Evolutionary conservation across 192 early-diverging fungal genomes (phyloP), one percentile per base, ranked within the genome.

Genomic region (Geranomyces michiganensis): DNA sequence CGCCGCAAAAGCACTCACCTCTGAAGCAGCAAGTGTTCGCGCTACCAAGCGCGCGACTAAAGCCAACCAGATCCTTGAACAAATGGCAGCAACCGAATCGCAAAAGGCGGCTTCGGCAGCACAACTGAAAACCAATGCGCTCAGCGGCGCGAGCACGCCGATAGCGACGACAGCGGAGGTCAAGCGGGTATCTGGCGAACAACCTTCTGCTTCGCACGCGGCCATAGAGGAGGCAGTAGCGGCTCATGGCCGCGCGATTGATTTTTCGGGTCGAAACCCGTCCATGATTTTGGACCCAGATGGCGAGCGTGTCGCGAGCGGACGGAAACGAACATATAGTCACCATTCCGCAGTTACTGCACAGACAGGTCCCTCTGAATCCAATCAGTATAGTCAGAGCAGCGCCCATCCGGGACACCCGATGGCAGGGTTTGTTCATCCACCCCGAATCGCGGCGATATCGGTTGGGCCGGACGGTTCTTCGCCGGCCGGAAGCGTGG

Each of bases 1-100:
- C 30, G 51, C 62, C 5, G 71, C 71, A 19, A 73, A 73, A 31
- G 31, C 62, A 2, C 46, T 73, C 12, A 29, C 53, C 63, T 24
- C 19, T 14, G 46, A 72, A 32, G 70, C 61, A 8, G 62, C 60
- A 7, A 33, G 9, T 19, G 62, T 72, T 1, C 41, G 70, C 24
- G 70, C 60, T 12, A 48, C 46, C 19, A 51, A 62, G 48, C 26
- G 29, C 61, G 61, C 61, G 29, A 51, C 17, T 6, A 64, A 64
- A 29, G 62, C 41, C 2, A 45, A 29, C 21, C 62, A 31, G 6
- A 32, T 31, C 29, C 27, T 2, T 7, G 58, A 31, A 32, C 22
- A 60, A 7, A 19, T 32, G 58, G 27, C 27, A 7, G 27, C 58
- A 29, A 31, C 31, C 5, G 31, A 60, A 19, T 29, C 22, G 58